A percentile compares a stretch with the other conserved stretches of the same genome.
Evolutionary conservation across 768 basidiomycete genomes (phyloP).

Genomic region (Leccinum truebloodii): DNA sequence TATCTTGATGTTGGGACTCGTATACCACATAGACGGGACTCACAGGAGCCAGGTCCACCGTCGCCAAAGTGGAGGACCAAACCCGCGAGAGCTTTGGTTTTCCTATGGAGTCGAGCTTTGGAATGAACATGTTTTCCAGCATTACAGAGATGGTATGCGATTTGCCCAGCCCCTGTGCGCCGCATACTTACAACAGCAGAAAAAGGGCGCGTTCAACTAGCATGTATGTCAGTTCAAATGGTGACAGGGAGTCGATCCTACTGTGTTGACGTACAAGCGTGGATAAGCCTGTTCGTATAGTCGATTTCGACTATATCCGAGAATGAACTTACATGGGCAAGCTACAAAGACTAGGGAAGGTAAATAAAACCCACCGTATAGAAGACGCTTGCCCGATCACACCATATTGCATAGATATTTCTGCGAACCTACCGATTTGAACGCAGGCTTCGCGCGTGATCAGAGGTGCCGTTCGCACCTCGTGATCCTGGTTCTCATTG

Average conservation of each 20-base stretch:
- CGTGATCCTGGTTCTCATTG: constrained; percentile 24
- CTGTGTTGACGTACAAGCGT: constrained; percentile 65
- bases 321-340: neutral
- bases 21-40: too few species aligned
- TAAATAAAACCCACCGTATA: constrained; percentile 18
- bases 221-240: constrained; percentile 2
- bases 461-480: constrained; percentile 45
- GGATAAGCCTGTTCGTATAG: constrained; percentile 13
- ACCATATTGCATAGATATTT: constrained; percentile 53
- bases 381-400: constrained; percentile 44
- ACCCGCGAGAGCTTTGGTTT: too few species aligned
- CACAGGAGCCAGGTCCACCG: too few species aligned
- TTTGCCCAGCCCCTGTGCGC: too few species aligned
- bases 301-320: constrained; percentile 29
- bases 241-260: constrained; percentile 24
- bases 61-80: too few species aligned
- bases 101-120: too few species aligned
- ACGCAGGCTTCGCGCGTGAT: constrained; percentile 45
- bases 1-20: too few species aligned
- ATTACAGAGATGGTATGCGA: too few species aligned
- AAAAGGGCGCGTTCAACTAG: too few species aligned
- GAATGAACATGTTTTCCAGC: too few species aligned
- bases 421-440: constrained; percentile 16
- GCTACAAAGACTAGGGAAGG: neutral
- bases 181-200: too few species aligned